Conservation (phyloP, 2,329 filamentous ascomycete genomes). For the Ceratocystis ficicola region DNA sequence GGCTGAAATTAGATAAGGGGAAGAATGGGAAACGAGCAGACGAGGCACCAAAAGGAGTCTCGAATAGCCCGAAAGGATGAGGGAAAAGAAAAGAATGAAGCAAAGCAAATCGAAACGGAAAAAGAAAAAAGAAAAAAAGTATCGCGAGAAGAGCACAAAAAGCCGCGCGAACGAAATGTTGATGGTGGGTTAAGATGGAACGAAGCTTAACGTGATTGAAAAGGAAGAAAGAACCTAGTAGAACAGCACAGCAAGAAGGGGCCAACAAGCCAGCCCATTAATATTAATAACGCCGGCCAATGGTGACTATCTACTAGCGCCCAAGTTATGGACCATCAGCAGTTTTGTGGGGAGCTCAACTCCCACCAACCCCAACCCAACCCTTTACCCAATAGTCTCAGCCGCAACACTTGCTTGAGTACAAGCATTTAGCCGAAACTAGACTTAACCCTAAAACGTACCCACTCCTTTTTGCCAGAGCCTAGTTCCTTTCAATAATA, state of each 20-base stretch:
- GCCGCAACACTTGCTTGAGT: background rate
- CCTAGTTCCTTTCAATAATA: background rate
- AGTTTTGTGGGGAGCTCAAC: constrained; percentile 5
- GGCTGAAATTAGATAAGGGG: constrained; percentile 12
- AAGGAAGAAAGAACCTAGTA: background rate
- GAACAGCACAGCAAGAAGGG: background rate
- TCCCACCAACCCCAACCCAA: background rate
- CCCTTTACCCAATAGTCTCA: background rate
- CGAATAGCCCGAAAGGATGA: background rate
- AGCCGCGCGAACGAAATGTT: background rate
- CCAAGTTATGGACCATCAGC: background rate
- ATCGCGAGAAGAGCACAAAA: background rate
- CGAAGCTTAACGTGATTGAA: background rate
- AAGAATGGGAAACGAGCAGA: constrained; percentile 9
- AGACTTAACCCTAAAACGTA: too few species aligned
- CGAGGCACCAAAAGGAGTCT: background rate
- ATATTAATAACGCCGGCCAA: constrained; percentile 1
- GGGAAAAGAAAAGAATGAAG: background rate
- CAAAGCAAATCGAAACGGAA: background rate
- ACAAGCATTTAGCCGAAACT: too few species aligned
- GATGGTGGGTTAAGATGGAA: background rate
- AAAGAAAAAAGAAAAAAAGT: background rate
- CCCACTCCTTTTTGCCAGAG: background rate
- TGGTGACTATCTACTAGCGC: background rate
- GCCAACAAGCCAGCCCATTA: background rate